Percentiles rank a stretch among this genome's conserved stretches.
phyloP scores from a whole-genome alignment of 768 basidiomycete genomes.

The Panellus pusillus region DNA sequence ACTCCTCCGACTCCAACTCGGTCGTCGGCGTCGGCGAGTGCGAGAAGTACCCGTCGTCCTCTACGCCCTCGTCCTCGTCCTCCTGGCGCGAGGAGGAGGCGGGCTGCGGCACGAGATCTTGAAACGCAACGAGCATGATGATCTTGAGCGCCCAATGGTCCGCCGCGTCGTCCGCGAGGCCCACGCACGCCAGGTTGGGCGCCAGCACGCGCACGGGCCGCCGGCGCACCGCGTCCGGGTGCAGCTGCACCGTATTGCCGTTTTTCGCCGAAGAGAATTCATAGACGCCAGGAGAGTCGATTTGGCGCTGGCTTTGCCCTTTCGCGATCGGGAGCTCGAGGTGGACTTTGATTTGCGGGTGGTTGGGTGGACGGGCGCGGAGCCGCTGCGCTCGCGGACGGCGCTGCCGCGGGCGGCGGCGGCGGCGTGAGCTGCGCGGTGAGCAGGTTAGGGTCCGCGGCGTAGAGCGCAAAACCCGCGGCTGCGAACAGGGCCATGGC shows the following conservation, averaged over 20 bases:
- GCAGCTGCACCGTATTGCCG: not conserved
- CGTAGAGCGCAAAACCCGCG: conserved; percentile 68
- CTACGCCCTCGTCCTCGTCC: conserved; percentile 27
- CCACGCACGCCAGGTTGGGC: conserved; percentile 77
- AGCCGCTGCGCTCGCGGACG: conserved; percentile 26
- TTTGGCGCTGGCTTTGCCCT: conserved; percentile 1
- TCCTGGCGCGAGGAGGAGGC: conserved; percentile 5
- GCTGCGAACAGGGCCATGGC: conserved; percentile 59
- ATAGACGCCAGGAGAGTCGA: not conserved
- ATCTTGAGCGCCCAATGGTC: conserved; percentile 78
- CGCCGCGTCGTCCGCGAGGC: conserved; percentile 64
- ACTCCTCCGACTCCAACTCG: conserved; percentile 21
- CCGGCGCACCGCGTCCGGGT: conserved; percentile 35
- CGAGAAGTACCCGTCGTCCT: conserved; percentile 60
- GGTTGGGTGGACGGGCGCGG: conserved; percentile 18
- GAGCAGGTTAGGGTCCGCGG: conserved; percentile 41
- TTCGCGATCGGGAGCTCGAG: not conserved
- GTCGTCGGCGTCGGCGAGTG: conserved; percentile 44
- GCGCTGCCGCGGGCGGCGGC: conserved; percentile 30
- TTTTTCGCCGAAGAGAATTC: too few relatives aligned
- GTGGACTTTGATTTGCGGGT: conserved; percentile 14
- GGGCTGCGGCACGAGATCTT: conserved; percentile 56
- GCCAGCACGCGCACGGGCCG: conserved; percentile 62
- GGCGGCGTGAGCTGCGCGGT: conserved; percentile 28
- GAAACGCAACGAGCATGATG: conserved; percentile 74